Base-by-base conservation (phyloP, 192 early-diverging fungal species). In the Kickxella alabastrina region DNA sequence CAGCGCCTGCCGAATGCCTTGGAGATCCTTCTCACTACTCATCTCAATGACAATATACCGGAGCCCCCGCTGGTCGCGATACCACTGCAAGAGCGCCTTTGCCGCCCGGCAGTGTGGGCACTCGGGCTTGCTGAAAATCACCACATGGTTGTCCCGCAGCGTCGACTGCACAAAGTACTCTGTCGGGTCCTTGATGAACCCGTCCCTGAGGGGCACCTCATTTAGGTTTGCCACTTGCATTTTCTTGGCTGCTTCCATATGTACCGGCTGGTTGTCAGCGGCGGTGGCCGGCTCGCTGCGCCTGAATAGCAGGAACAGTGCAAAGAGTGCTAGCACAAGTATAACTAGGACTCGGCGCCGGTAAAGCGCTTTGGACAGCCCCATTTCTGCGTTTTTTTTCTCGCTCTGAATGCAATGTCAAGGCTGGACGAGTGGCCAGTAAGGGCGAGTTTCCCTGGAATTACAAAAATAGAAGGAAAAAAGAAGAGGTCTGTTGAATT, bases 71-170 rank as follows among this genome's bases (percentile, higher is more conserved):
- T 55, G 41, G 4, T 62, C 41, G 19, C 50, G 28, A 40, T 65
- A 65, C 39, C 27, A 13, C 5, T 53, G 54, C 8, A 87, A 54
- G n/a, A 80, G 35, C 2, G 25, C 46, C 78, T 85, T 85, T 39
- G 86, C 75, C n/a, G 59, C 77, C 23, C 50, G 54, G 65, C 84
- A 84, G 66, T 83, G 83, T 40, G 85, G 84, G 56, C 84, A 88
- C 17, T 68, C 77, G 4, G 79, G 57, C 73, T 84, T 93, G 73
- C 84, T 85, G 71, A 90, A 91, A 27, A 92, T 80, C 29, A 65
- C 62, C 21, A 65, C 22, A 10, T 50, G 49, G 50, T 65, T 44
- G 28, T 48, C 43, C 19, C 41, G 62, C 27, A 65, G 49, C 17
- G 49, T 47, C 3, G 42, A 23, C 40, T 57, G 55, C 19, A 65